Evolutionary conservation across 164 flowering plant species (phyloP).

Genomic region (Magnolia changhungtana): DNA sequence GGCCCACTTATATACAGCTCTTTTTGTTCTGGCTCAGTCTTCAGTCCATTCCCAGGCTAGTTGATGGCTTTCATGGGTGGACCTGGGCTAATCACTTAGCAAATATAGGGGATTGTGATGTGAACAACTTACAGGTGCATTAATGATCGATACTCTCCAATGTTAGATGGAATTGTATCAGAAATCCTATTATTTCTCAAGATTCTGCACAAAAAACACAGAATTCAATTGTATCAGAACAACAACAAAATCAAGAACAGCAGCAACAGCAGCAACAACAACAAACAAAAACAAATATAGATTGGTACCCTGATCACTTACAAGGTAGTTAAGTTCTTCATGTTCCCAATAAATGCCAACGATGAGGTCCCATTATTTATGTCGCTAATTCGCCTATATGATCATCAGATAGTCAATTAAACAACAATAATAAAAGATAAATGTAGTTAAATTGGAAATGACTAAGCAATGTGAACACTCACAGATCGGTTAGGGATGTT

Average conservation of each 20-base stretch:
- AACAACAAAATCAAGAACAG: background rate
- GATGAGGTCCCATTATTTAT: conserved; percentile 62
- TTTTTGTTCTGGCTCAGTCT: conserved; percentile 11
- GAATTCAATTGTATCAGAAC: background rate
- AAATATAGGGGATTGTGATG: background rate
- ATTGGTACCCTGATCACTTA: conserved; percentile 13
- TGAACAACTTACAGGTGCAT: conserved; percentile 48
- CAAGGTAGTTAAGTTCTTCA: conserved; percentile 30
- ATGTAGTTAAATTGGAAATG: conserved; percentile 20
- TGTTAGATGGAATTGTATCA: conserved; percentile 51
- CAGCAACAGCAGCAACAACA: too few species aligned
- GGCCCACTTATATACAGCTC: conserved; percentile 2
- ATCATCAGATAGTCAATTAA: conserved; percentile 5
- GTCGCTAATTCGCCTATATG: conserved; percentile 62
- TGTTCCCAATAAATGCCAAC: conserved; percentile 32
- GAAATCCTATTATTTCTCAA: conserved; percentile 61
- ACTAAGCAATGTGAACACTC: conserved; percentile 22
- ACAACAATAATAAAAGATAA: conserved; percentile 25
- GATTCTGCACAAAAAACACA: conserved; percentile 33
- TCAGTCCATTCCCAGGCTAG: background rate
- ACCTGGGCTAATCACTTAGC: background rate
- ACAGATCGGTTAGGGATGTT: conserved; percentile 54
- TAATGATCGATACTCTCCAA: conserved; percentile 44
- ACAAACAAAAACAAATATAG: background rate
- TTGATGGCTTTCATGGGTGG: background rate